Evolutionary conservation across 257 asterid species (phyloP).

Genomic region (Solanum peruvianum): DNA sequence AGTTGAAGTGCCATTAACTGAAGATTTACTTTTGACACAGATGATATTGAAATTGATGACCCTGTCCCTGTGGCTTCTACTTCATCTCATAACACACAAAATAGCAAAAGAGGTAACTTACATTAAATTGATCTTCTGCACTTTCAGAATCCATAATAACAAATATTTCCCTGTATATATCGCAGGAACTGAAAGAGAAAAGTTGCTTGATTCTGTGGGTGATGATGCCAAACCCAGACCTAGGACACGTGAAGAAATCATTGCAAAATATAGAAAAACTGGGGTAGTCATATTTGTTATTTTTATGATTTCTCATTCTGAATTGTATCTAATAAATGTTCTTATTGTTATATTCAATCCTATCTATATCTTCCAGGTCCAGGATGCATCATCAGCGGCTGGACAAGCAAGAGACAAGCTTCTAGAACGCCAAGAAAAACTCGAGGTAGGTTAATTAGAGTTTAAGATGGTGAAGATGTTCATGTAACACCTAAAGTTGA

Average conservation of each 20-base stretch:
- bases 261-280: conserved; percentile 72
- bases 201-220: conserved; percentile 33
- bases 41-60: conserved; percentile 84
- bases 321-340: not conserved
- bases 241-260: conserved; percentile 72
- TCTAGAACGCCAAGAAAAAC: conserved; percentile 83
- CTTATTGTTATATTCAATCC: not conserved
- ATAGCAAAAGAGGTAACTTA: conserved; percentile 29
- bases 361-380: conserved; percentile 39
- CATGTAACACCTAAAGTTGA: not conserved
- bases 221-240: conserved; percentile 47
- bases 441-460: conserved; percentile 45
- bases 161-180: not conserved
- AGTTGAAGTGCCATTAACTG: conserved; percentile 3
- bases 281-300: conserved; percentile 38
- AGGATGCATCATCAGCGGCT: conserved; percentile 87
- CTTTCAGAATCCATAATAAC: not conserved
- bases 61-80: conserved; percentile 34
- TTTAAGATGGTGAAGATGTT: not conserved
- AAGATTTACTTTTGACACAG: conserved; percentile 19
- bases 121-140: not conserved
- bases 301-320: not conserved
- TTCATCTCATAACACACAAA: conserved; percentile 30
- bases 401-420: conserved; percentile 83
- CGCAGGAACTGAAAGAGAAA: conserved; percentile 55